Evolutionary conservation across 352 stramenopile species (phyloP).

Genomic region (Blastocystis sp.): DNA sequence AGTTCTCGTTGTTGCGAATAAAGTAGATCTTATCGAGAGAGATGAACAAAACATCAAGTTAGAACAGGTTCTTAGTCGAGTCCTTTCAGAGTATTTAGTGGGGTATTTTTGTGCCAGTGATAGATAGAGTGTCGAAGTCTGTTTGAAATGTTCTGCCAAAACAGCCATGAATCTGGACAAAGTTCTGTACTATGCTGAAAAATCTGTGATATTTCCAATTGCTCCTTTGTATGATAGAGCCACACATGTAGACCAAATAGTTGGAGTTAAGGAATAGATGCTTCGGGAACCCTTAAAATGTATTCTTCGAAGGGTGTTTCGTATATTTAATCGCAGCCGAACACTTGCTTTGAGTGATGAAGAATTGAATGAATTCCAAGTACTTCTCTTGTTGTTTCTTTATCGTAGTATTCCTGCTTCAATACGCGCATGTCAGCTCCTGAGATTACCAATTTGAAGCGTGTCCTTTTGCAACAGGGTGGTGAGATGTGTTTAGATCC

Average conservation of each 20-base stretch:
- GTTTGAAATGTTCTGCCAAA: constrained; percentile 12
- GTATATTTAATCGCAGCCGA: constrained; percentile 22
- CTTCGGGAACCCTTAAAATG: background rate
- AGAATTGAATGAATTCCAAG: constrained; percentile 19
- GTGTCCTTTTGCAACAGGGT: background rate
- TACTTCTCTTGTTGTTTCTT: background rate
- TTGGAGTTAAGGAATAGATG: background rate
- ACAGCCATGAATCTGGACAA: background rate
- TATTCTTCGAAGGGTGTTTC: constrained; percentile 39
- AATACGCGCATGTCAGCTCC: background rate
- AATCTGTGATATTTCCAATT: constrained; percentile 1
- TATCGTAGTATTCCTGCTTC: background rate
- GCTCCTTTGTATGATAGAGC: constrained; percentile 25
- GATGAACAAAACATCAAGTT: background rate
- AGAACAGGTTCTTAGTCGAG: background rate
- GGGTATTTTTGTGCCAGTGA: no score
- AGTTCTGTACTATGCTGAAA: constrained; percentile 22
- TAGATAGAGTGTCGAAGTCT: constrained; percentile 13
- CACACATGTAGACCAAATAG: background rate
- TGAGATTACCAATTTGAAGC: background rate
- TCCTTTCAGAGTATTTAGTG: constrained; percentile 22
- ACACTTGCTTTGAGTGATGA: background rate
- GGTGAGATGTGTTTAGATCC: background rate
- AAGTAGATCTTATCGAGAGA: background rate
- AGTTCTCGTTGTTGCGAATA: constrained; percentile 48